phyloP scores from a whole-genome alignment of 2,329 filamentous ascomycete species.

The Aspergillus bombycis region DNA sequence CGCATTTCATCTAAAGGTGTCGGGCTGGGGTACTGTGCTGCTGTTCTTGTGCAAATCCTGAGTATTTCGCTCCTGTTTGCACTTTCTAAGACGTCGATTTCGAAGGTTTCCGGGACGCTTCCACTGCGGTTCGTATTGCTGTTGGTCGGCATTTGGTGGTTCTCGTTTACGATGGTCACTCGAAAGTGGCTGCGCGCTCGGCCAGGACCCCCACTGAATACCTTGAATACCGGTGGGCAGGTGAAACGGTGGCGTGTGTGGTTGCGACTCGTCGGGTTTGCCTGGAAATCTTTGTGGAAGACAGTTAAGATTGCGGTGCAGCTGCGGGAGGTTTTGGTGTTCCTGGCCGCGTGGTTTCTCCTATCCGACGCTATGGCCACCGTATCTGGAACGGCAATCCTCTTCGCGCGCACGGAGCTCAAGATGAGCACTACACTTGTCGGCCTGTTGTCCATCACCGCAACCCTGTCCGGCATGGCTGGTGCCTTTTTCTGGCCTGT shows the following conservation, averaged over 20 bases:
- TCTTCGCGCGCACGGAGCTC: constrained; percentile 88
- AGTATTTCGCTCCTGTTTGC: constrained; percentile 73
- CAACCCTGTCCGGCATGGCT: constrained; percentile 75
- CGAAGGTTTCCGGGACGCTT: constrained; percentile 71
- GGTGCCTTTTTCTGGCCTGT: constrained; percentile 85
- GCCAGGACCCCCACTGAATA: constrained; percentile 70
- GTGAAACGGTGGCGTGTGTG: constrained; percentile 50
- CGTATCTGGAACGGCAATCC: constrained; percentile 84
- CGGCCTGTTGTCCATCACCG: constrained; percentile 86
- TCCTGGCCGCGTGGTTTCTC: constrained; percentile 86
- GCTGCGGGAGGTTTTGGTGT: constrained; percentile 76
- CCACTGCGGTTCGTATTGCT: constrained; percentile 81
- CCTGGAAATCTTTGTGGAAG: constrained; percentile 79
- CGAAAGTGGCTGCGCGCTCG: constrained; percentile 80
- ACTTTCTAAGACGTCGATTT: constrained; percentile 36
- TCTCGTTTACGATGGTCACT: constrained; percentile 78
- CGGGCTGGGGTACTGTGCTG: constrained; percentile 84
- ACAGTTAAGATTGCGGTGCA: constrained; percentile 73
- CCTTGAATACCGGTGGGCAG: constrained; percentile 15
- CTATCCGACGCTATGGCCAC: constrained; percentile 89
- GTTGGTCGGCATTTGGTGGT: constrained; percentile 85
- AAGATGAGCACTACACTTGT: constrained; percentile 80
- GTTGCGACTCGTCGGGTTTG: constrained; percentile 71
- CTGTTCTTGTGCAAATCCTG: constrained; percentile 77
- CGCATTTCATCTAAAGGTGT: constrained; percentile 86